A percentile compares a stretch with the other conserved stretches of the same genome.
phyloP scores from a whole-genome alignment of 768 basidiomycete genomes.

The Tephrocybe rancida region DNA sequence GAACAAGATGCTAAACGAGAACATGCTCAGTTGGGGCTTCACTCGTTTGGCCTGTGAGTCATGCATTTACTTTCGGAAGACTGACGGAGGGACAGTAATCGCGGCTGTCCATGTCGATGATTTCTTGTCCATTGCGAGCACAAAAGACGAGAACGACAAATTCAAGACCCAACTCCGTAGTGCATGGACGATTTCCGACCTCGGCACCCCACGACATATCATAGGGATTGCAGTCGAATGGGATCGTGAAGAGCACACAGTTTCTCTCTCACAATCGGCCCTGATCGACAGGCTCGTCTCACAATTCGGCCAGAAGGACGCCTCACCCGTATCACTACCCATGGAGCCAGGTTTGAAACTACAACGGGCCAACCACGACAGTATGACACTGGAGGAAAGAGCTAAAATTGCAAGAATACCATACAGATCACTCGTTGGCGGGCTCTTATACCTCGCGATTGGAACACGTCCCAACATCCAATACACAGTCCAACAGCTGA shows the following conservation, averaged over 20 bases:
- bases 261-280: slow-evolving; percentile 19
- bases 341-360: slow-evolving; percentile 17
- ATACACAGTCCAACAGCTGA: slow-evolving; percentile 19
- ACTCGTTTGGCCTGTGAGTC: slow-evolving; percentile 26
- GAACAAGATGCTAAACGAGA: slow-evolving; percentile 21
- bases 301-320: slow-evolving; percentile 18
- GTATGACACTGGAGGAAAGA: not conserved
- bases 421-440: slow-evolving; percentile 15
- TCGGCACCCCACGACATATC: not conserved
- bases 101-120: no score
- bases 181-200: no score
- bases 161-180: no score
- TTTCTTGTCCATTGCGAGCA: no score
- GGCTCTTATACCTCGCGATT: slow-evolving; percentile 20
- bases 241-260: not conserved
- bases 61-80: slow-evolving; percentile 31
- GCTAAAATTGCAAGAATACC: not conserved
- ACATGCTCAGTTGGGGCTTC: slow-evolving; percentile 31
- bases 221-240: not conserved
- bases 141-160: no score
- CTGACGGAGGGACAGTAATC: no score
- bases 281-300: slow-evolving; percentile 19
- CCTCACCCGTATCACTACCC: slow-evolving; percentile 4
- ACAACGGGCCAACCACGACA: not conserved
- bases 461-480: slow-evolving; percentile 26